Percentiles rank a stretch among this genome's conserved stretches.
These are phyloP conservation scores for Suhomyces canberraensis DNA, from an alignment of 805 yeast genomes.

Conservation along the genomic window DNA sequence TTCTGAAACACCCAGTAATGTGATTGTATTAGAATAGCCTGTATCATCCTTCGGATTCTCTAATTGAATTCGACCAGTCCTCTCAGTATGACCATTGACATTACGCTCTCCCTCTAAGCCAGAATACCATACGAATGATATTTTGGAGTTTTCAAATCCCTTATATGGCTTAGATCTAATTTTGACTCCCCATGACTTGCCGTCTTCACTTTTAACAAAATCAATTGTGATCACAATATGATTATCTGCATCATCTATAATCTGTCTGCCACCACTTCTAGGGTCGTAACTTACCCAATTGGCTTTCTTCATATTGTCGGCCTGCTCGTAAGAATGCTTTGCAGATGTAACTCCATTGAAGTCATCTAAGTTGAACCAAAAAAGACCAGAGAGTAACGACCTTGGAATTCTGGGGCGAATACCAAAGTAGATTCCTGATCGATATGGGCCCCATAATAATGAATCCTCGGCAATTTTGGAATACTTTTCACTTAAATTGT, in stretches of 20 bases:
- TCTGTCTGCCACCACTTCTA: constrained; percentile 79
- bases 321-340: constrained; percentile 75
- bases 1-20: constrained; percentile 45
- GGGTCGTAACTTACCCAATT: constrained; percentile 92
- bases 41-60: constrained; percentile 22
- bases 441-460: constrained; percentile 84
- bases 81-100: constrained; percentile 6
- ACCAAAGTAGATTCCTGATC: constrained; percentile 85
- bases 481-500: constrained; percentile 8
- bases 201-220: constrained; percentile 69
- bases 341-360: constrained; percentile 50
- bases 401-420: constrained; percentile 78
- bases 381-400: constrained; percentile 70
- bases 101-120: constrained; percentile 61
- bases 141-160: constrained; percentile 45
- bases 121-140: constrained; percentile 73
- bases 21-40: constrained; percentile 37
- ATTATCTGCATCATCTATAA: constrained; percentile 63
- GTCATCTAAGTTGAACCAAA: constrained; percentile 79
- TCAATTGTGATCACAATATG: constrained; percentile 63
- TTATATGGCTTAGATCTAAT: constrained; percentile 62
- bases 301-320: constrained; percentile 65
- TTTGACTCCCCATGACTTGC: constrained; percentile 77
- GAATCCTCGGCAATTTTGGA: constrained; percentile 18
- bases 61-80: constrained; percentile 24